Base-by-base conservation (phyloP, 192 early-diverging fungal genomes). In the Umbelopsis isabellina region DNA sequence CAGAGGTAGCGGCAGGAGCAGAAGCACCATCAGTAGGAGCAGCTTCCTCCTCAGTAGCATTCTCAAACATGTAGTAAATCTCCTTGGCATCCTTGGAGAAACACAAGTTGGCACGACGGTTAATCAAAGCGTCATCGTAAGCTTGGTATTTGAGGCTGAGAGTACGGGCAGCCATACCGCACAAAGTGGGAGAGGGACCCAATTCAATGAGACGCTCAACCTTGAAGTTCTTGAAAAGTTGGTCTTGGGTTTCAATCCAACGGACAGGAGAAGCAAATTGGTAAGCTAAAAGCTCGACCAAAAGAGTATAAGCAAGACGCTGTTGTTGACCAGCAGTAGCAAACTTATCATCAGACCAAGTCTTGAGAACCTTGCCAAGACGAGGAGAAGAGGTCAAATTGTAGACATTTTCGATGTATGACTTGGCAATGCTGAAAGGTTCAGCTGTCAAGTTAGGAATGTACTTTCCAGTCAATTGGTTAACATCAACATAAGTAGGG, bases 131-230 rank as follows among this genome's bases (percentile, higher is more conserved):
- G 71, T 95, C 93, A 75, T 98, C 96, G 67, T 97, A 95, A 3
- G 93, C 93, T 83, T 95, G 92, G 72, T 97, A 98, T 87, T 98
- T 98, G 86, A 95, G 89, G 87, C 95, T 95, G 58, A 98, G 85
- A 1, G 96, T 98, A 72, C 95, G 91, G 65, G 85, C 83, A 44
- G 95, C 95, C 96, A 98, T 98, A 66, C 95, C 94, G 79, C 87
- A 90, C 45, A 98, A 87, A 51, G 94, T 94, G 22, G 94, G 94
- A 75, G 79, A 83, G 23, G 97, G 92, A 30, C 97, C 97, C 30
- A 97, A 86, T 75, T 98, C 97, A 55, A 98, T 91, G 47, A 98
- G 49, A 44, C 93, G 88, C 74, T 93, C 91, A 68, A 98, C 90
- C 47, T 91, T 83, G 77, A 87, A 92, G 72, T 89, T 83, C 83